Percentiles rank a stretch among this genome's conserved stretches.
These are phyloP conservation scores for Passiflora organensis DNA, from an alignment of 345 rosid genomes.

Conservation along the genomic window DNA sequence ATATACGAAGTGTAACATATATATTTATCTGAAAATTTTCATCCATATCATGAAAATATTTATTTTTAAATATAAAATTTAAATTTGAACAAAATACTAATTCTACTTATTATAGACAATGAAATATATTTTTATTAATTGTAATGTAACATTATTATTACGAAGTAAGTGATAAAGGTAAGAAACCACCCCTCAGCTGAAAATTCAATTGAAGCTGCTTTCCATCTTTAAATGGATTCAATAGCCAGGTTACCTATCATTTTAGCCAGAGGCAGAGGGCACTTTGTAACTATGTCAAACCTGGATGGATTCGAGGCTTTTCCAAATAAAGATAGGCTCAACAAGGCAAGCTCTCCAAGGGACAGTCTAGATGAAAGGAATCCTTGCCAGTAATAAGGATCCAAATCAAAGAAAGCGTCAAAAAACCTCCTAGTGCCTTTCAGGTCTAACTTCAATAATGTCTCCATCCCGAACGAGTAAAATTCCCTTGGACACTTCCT, in stretches of 20 bases:
- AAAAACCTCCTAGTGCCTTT: constrained; percentile 48
- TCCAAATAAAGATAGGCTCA: constrained; percentile 41
- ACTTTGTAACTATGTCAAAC: constrained; percentile 52
- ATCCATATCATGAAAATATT: too few relatives aligned
- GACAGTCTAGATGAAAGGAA: constrained; percentile 59
- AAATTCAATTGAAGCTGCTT: too few relatives aligned
- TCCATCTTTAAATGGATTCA: constrained; percentile 30
- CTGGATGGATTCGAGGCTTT: constrained; percentile 44
- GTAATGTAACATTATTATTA: too few relatives aligned
- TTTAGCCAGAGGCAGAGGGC: constrained; percentile 48
- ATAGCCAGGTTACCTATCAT: constrained; percentile 56
- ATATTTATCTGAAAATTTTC: too few relatives aligned
- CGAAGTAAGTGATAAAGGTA: too few relatives aligned
- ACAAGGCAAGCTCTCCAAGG: constrained; percentile 31
- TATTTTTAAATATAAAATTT: too few relatives aligned
- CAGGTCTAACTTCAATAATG: constrained; percentile 52
- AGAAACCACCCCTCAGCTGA: too few relatives aligned
- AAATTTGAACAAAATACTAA: too few relatives aligned
- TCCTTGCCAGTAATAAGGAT: constrained; percentile 61
- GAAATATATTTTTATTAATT: too few relatives aligned
- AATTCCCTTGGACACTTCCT: constrained; percentile 39
- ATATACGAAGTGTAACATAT: too few relatives aligned
- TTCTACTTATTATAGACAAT: too few relatives aligned
- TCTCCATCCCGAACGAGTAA: constrained; percentile 63
- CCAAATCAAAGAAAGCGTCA: constrained; percentile 55